Base-by-base conservation (phyloP, 352 stramenopile species). In the Phytophthora rubi region DNA sequence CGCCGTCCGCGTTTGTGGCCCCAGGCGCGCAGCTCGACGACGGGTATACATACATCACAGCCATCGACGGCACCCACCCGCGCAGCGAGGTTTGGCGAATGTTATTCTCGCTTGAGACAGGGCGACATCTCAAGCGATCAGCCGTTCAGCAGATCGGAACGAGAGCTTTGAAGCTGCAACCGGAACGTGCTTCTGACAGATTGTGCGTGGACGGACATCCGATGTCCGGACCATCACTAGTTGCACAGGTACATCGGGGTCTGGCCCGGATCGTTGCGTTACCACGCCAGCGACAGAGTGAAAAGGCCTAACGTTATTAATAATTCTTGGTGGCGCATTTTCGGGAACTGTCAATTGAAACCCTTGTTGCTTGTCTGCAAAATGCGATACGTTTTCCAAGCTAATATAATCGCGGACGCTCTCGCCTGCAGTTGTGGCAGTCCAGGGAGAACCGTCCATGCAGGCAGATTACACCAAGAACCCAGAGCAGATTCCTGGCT, bases 21-120 rank as follows among this genome's bases (percentile, higher is more conserved):
- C 80, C 80, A 3, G 58, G 54, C 3, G 81, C 80, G 2, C 53
- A 75, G 21, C 54, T 80, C 12, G 70, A 88, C 58, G 81, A 86
- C 45, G 81, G 79, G 32, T 88, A 76, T 53, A 73, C 77, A 18
- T 75, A 87, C 67, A 66, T 87, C 32, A 71, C 70, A 5, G 53
- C 80, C 15, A 68, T 86, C 15, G 64, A 76, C 33, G 76, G 66
- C 7, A 55, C 37, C 15, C 52, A 62, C 5, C 37, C 69, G 6
- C 69, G 69, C 23, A 69, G 62, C 2, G 63, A 76, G 30, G 47
- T 77, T 10, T 16, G 77, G 42, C 32, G 64, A 1, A 65, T 87
- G 45, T 42, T 87, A 16, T 63, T 82, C 23, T 61, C 59, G 3
- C 53, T 87, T 6, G 79, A 87, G 37, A 63, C 62, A 6, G 79